phyloP scores from a whole-genome alignment of 805 yeast species.

The Zygoascus tannicola region DNA sequence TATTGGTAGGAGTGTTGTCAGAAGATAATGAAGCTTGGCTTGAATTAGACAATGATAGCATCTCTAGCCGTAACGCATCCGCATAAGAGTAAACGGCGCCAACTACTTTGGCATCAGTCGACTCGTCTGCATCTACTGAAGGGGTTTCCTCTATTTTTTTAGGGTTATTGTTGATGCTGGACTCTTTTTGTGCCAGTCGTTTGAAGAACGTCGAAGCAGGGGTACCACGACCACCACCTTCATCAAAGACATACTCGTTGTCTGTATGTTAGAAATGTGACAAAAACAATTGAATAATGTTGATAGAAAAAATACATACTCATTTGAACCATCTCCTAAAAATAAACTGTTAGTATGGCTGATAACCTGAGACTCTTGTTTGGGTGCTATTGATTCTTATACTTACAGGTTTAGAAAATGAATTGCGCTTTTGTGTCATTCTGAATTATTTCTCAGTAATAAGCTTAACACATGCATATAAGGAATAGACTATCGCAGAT shows the following conservation, averaged over 20 bases:
- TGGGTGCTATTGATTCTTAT: background rate
- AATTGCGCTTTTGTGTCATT: background rate
- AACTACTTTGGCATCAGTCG: constrained; percentile 34
- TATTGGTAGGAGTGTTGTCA: background rate
- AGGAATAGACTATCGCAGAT: too few species aligned
- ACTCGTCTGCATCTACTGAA: constrained; percentile 5
- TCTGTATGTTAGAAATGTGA: background rate
- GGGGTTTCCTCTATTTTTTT: background rate
- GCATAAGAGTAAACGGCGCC: constrained; percentile 52
- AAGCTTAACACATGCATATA: too few species aligned
- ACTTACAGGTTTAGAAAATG: background rate
- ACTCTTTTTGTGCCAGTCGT: constrained; percentile 20
- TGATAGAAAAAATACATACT: constrained; percentile 13
- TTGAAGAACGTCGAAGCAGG: constrained; percentile 44
- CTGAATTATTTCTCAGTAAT: too few species aligned
- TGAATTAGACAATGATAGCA: constrained; percentile 21
- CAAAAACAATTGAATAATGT: background rate
- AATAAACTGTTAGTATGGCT: background rate
- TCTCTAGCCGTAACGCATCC: constrained; percentile 25
- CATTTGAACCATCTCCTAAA: constrained; percentile 34
- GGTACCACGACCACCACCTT: constrained; percentile 59
- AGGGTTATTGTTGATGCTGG: background rate
- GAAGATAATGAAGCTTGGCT: constrained; percentile 5
- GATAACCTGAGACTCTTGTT: background rate
- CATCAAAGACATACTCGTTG: constrained; percentile 54